phyloP scores from a whole-genome alignment of 2,329 filamentous ascomycete species.

The Rachicladosporium sp. region DNA sequence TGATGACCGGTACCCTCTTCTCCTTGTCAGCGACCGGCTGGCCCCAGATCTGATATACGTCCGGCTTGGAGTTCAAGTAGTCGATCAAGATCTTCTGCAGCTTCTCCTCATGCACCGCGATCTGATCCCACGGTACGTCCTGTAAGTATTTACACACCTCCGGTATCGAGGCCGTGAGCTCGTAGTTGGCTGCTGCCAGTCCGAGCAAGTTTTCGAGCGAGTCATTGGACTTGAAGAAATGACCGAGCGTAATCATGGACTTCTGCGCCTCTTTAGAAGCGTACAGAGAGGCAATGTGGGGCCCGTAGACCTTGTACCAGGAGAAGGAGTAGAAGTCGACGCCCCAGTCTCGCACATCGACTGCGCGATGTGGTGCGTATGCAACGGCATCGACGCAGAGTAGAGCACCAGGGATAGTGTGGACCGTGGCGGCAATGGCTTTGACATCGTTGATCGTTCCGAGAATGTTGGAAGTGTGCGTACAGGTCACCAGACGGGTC shows the following conservation, averaged over 20 bases:
- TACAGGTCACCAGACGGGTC: conserved; percentile 60
- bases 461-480: conserved; percentile 62
- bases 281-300: conserved; percentile 61
- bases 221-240: conserved; percentile 51
- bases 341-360: conserved; percentile 56
- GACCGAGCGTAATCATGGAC: conserved; percentile 45
- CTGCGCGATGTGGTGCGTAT: conserved; percentile 57
- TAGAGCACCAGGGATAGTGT: conserved; percentile 42
- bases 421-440: conserved; percentile 43
- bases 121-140: conserved; percentile 35
- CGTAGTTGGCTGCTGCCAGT: conserved; percentile 58
- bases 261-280: conserved; percentile 45
- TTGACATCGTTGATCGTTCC: conserved; percentile 56
- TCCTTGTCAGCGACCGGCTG: conserved; percentile 35
- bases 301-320: conserved; percentile 76
- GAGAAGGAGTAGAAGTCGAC: conserved; percentile 68
- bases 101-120: conserved; percentile 47
- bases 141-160: conserved; percentile 45
- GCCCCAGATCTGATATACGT: conserved; percentile 46
- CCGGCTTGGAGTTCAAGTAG: conserved; percentile 42
- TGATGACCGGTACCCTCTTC: conserved; percentile 52
- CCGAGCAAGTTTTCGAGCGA: conserved; percentile 56
- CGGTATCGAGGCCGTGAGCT: conserved; percentile 52
- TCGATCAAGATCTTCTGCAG: conserved; percentile 48
- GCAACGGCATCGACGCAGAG: conserved; percentile 66